Percentiles rank a stretch among this genome's conserved stretches.
Conservation (phyloP, 148 eudicot genomes). For the Vaccinium macrocarpon region DNA sequence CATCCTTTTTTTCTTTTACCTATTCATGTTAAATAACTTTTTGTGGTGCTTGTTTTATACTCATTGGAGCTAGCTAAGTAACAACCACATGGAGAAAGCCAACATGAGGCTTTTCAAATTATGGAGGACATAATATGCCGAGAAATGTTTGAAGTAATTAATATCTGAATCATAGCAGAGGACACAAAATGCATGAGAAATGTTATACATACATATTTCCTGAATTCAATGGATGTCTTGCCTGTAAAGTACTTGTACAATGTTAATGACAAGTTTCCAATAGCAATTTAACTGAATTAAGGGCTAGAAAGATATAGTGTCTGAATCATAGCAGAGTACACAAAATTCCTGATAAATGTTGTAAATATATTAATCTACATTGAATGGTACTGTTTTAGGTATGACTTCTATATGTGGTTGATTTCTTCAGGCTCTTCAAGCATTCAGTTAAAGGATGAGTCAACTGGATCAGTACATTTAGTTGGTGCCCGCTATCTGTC, state of each 20-base stretch:
- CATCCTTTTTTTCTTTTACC: not conserved
- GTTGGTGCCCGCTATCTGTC: slow-evolving; percentile 79
- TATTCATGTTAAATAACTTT: not conserved
- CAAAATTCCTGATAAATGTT: too few relatives aligned
- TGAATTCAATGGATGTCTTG: not conserved
- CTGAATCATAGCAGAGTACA: too few relatives aligned
- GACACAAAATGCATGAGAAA: not conserved
- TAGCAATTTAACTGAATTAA: not conserved
- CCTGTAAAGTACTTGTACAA: not conserved
- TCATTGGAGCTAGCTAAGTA: not conserved
- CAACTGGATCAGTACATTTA: slow-evolving; percentile 83
- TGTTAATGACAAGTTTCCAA: not conserved
- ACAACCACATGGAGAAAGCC: not conserved
- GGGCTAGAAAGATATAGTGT: too few relatives aligned
- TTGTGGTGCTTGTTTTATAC: not conserved
- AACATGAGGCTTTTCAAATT: not conserved
- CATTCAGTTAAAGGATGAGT: slow-evolving; percentile 76
- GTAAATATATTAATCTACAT: too few relatives aligned
- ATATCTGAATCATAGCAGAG: not conserved
- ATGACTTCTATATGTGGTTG: not conserved
- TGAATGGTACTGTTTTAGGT: not conserved
- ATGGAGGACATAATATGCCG: not conserved
- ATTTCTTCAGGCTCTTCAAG: slow-evolving; percentile 72
- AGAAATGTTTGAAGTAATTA: not conserved
- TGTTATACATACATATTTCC: not conserved